phyloP scores from a whole-genome alignment of 352 stramenopile species.

The Discostella stelligera region DNA sequence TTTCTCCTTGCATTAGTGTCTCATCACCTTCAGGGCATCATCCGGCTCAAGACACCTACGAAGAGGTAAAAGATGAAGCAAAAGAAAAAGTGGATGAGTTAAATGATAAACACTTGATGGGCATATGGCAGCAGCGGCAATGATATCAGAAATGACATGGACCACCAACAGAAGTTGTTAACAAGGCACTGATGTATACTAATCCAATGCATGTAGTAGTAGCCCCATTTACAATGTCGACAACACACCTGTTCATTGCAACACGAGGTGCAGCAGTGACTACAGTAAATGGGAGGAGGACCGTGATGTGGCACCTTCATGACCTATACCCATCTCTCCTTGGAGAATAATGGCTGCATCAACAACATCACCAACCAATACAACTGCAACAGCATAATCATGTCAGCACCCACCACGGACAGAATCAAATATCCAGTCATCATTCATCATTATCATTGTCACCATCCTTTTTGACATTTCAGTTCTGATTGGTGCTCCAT shows the following conservation, averaged over 20 bases:
- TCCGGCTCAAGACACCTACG: too few species aligned
- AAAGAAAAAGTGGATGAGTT: too few species aligned
- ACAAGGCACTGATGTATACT: too few species aligned
- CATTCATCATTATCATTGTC: neutral
- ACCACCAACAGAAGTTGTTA: neutral
- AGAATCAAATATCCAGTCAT: neutral
- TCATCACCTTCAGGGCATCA: too few species aligned
- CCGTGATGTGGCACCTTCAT: slow-evolving; percentile 9
- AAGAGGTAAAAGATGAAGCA: too few species aligned
- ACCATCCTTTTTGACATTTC: slow-evolving; percentile 16
- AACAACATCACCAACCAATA: neutral
- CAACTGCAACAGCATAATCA: neutral
- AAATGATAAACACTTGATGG: too few species aligned
- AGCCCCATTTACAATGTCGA: neutral
- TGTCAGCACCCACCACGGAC: neutral
- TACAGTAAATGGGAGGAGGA: neutral
- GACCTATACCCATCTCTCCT: slow-evolving; percentile 18
- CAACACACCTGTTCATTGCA: slow-evolving; percentile 36
- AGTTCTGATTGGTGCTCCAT: slow-evolving; percentile 31
- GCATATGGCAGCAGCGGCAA: too few species aligned
- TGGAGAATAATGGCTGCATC: slow-evolving; percentile 8
- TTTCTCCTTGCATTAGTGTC: too few species aligned
- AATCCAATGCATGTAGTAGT: too few species aligned
- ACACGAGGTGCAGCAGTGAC: slow-evolving; percentile 13
- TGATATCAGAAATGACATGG: neutral